A percentile compares a stretch with the other conserved stretches of the same genome.
phyloP scores from a whole-genome alignment of 352 stramenopile species.

The Globisporangium recalcitrans region DNA sequence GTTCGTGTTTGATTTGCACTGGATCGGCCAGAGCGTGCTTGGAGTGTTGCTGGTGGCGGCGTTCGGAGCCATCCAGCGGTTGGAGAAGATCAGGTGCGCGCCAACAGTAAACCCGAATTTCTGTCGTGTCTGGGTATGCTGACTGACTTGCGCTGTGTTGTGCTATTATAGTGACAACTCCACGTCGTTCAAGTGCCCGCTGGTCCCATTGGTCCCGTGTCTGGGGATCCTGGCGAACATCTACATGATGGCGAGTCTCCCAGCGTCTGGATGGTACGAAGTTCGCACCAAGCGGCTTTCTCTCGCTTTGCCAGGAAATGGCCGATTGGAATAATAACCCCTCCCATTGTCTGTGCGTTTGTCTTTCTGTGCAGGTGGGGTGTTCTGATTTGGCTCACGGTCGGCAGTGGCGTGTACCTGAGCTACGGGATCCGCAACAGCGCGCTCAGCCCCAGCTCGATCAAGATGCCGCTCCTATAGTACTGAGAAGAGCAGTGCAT shows the following conservation, averaged over 20 bases:
- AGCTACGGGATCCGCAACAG: slow-evolving; percentile 79
- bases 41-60: slow-evolving; percentile 29
- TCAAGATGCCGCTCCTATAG: slow-evolving; percentile 19
- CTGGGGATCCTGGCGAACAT: slow-evolving; percentile 62
- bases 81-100: slow-evolving; percentile 53
- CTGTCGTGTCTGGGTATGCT: background rate
- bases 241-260: slow-evolving; percentile 61
- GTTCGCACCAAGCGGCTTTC: background rate
- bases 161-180: slow-evolving; percentile 17
- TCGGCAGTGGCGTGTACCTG: slow-evolving; percentile 67
- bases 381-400: slow-evolving; percentile 60
- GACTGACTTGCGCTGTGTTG: background rate
- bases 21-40: slow-evolving; percentile 32
- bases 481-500: no score
- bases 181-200: slow-evolving; percentile 53
- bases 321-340: background rate
- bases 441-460: slow-evolving; percentile 28
- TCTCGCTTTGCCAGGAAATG: background rate
- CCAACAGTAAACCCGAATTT: background rate
- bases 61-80: slow-evolving; percentile 46
- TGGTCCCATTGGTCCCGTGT: slow-evolving; percentile 53
- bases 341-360: background rate
- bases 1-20: slow-evolving; percentile 62
- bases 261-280: slow-evolving; percentile 48
- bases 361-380: slow-evolving; percentile 39